Base-by-base conservation (phyloP, 192 early-diverging fungal species). In the Coemansia guatemalensis region DNA sequence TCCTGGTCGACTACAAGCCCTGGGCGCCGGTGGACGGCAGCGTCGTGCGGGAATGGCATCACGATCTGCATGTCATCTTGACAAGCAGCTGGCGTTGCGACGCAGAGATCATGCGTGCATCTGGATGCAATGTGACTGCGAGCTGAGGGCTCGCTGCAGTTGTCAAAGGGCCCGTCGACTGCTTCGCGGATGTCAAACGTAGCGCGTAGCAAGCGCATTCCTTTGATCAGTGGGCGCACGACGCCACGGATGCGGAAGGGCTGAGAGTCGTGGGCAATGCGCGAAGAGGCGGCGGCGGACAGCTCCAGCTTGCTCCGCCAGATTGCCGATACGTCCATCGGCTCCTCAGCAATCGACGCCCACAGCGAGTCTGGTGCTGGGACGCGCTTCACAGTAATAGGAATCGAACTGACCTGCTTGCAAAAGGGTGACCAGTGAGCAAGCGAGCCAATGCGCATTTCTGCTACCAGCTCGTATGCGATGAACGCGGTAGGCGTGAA, bases 1-100 rank as follows among this genome's bases (percentile, higher is more conserved):
- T 80, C 77, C 62, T 80, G 77, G 59, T 80, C 77, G 25, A 80
- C 48, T n/a, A 54, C 57, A 2, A 80, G 32, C 30, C 77, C 77
- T 3, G 64, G 47, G 18, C 67, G 71, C 20, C 48, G 64, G 39
- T 1, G 30, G 30, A 26, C 9, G 53, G 18, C 1, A 55, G 8
- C 9, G 53, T 66, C 3, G 63, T 44, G 67, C 27, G 65, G 58
- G 41, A 65, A 78, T 53, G 57, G 30, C 58, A 62, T 67, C 23
- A 59, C 53, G 52, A 73, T 41, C 9, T 39, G 41, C 53, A 65
- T 55, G 22, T 9, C 53, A 17, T 52, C 14, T 27, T 23, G 53
- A 20, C 47, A 27, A 48, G 49, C 21, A 22, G n/a, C 63, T 18
- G 64, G 48, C 0, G 60, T 12, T 0, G 52, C 27, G 4, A 53